phyloP scores from a whole-genome alignment of 805 yeast species.

The Starmera quercuum region DNA sequence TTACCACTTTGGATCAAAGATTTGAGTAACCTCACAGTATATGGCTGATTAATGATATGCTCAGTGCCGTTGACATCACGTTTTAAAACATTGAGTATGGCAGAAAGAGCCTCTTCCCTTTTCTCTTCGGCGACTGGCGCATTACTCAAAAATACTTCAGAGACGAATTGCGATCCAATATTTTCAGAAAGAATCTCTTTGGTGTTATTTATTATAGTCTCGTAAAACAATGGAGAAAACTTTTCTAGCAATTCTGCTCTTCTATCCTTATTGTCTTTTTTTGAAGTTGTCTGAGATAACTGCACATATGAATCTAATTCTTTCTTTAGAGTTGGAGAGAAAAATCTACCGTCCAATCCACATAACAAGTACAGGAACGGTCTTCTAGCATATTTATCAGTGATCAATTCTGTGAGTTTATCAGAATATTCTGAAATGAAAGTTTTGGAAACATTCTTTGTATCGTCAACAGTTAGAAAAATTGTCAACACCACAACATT shows the following conservation, averaged over 20 bases:
- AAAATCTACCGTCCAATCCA: conserved; percentile 76
- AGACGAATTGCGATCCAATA: conserved; percentile 75
- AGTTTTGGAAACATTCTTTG: conserved; percentile 71
- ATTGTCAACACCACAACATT: conserved; percentile 70
- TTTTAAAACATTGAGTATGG: conserved; percentile 48
- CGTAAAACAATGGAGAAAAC: conserved; percentile 60
- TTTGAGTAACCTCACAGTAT: conserved; percentile 66
- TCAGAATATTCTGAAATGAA: conserved; percentile 54
- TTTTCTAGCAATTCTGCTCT: conserved; percentile 57
- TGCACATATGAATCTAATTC: conserved; percentile 55
- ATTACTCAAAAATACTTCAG: conserved; percentile 63
- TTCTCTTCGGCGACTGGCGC: conserved; percentile 31
- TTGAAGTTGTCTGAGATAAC: conserved; percentile 62
- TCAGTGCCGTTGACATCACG: conserved; percentile 62
- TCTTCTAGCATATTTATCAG: conserved; percentile 77
- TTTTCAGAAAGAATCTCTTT: conserved; percentile 52
- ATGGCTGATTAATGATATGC: conserved; percentile 66
- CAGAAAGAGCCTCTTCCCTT: conserved; percentile 43
- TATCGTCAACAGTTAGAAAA: conserved; percentile 88
- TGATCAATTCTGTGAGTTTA: conserved; percentile 44
- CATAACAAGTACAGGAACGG: conserved; percentile 76
- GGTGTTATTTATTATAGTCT: conserved; percentile 43
- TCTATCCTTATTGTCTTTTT: conserved; percentile 76
- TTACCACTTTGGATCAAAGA: conserved; percentile 79
- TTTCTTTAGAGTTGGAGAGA: conserved; percentile 61